Conservation (phyloP, 1,284 basidiomycete genomes). For the Heterobasidion annosum region DNA sequence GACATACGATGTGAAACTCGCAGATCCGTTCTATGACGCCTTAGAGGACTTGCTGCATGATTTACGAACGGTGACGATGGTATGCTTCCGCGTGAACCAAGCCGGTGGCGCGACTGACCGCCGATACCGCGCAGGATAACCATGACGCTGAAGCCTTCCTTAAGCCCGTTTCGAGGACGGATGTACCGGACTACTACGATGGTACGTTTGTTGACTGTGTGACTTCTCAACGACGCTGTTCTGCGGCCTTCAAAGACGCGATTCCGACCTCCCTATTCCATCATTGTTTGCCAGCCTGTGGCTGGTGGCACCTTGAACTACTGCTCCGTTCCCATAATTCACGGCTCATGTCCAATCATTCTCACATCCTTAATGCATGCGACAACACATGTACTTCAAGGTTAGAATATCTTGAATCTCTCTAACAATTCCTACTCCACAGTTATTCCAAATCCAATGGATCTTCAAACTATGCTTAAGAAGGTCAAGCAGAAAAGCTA, state of each 20-base stretch:
- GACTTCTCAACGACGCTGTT: no score
- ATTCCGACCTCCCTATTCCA: no score
- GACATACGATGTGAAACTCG: conserved; percentile 59
- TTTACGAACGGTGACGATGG: conserved; percentile 71
- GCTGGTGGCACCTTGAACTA: no score
- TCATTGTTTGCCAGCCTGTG: no score
- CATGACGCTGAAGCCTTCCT: conserved; percentile 85
- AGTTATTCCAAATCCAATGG: conserved; percentile 93
- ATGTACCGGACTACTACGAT: conserved; percentile 87
- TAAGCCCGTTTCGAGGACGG: conserved; percentile 79
- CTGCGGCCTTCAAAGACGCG: no score
- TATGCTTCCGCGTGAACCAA: conserved; percentile 27
- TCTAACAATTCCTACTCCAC: background rate
- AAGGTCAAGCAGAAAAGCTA: conserved; percentile 89
- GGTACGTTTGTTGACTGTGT: conserved; percentile 34
- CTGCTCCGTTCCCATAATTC: no score
- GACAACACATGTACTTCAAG: no score
- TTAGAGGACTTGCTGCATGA: conserved; percentile 82
- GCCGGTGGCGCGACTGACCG: background rate
- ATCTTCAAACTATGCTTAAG: conserved; percentile 85
- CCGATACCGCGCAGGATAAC: conserved; percentile 49
- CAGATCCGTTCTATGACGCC: conserved; percentile 88
- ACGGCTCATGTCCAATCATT: no score
- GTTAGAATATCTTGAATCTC: background rate
- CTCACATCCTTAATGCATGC: no score